Percentiles rank a stretch among this genome's conserved stretches.
Conservation (phyloP, 345 rosid genomes). For the Salix suchowensis region DNA sequence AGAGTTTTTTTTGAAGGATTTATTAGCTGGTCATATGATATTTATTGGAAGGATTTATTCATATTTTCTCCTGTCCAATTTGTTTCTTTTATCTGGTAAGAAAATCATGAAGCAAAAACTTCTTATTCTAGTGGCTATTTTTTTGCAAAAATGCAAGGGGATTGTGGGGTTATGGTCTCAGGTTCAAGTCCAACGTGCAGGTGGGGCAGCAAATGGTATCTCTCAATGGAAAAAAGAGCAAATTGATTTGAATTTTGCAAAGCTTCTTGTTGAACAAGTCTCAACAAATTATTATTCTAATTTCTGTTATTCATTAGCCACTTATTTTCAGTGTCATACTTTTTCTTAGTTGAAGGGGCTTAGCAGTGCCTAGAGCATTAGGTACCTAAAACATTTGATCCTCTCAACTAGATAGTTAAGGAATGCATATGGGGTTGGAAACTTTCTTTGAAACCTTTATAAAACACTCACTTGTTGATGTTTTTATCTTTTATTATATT, state of each 20-base stretch:
- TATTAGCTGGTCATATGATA: neutral
- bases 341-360: too few species aligned
- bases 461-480: too few species aligned
- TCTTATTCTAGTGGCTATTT: too few species aligned
- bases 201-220: neutral
- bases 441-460: too few species aligned
- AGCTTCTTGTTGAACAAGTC: neutral
- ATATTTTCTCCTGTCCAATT: neutral
- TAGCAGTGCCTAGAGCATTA: too few species aligned
- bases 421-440: too few species aligned
- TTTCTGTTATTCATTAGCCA: neutral
- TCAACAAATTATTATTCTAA: neutral
- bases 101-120: neutral
- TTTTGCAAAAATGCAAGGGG: neutral
- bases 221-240: neutral
- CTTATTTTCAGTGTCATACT: too few species aligned
- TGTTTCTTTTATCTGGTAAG: neutral
- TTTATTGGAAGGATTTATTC: neutral
- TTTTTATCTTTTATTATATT: too few species aligned
- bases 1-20: neutral
- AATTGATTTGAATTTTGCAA: neutral
- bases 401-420: too few species aligned
- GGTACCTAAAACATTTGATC: too few species aligned
- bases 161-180: neutral
- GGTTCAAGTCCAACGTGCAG: neutral